Evolutionary conservation across 148 eudicot genomes (phyloP).

Genomic region (Persicaria maculosa): DNA sequence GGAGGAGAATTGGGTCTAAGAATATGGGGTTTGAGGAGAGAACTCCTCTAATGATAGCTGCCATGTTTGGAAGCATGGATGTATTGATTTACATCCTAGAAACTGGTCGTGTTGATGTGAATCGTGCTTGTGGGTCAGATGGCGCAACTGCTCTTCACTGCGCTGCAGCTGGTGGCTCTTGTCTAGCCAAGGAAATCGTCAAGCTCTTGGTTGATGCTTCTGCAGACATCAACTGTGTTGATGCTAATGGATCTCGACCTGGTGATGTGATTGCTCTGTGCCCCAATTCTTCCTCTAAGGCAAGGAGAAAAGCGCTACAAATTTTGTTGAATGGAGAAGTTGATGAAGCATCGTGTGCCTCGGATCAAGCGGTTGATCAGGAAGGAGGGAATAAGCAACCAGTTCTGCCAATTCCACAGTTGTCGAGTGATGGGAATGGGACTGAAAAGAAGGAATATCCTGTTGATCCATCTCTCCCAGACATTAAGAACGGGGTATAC

Average conservation of each 20-base stretch:
- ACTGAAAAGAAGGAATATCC: conserved; percentile 59
- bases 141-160: conserved; percentile 77
- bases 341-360: conserved; percentile 1
- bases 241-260: conserved; percentile 51
- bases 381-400: background rate
- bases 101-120: conserved; percentile 39
- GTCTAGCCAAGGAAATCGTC: conserved; percentile 23
- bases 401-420: background rate
- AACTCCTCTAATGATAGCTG: conserved; percentile 81
- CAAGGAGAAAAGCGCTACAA: conserved; percentile 30
- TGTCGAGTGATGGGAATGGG: conserved; percentile 18
- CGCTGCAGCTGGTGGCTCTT: conserved; percentile 70
- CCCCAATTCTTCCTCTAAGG: conserved; percentile 23
- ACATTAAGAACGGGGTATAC: conserved; percentile 75
- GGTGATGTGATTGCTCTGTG: conserved; percentile 47
- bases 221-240: conserved; percentile 42
- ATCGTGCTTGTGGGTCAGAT: conserved; percentile 59
- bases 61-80: conserved; percentile 53
- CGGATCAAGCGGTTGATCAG: background rate
- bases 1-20: conserved; percentile 59
- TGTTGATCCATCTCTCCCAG: conserved; percentile 53
- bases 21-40: conserved; percentile 63
- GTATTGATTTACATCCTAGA: conserved; percentile 46
- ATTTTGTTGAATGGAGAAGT: conserved; percentile 30
- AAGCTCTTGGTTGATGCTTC: conserved; percentile 44